phyloP scores from a whole-genome alignment of 2,329 filamentous ascomycete species.

The Aspergillus brunneoviolaceus region DNA sequence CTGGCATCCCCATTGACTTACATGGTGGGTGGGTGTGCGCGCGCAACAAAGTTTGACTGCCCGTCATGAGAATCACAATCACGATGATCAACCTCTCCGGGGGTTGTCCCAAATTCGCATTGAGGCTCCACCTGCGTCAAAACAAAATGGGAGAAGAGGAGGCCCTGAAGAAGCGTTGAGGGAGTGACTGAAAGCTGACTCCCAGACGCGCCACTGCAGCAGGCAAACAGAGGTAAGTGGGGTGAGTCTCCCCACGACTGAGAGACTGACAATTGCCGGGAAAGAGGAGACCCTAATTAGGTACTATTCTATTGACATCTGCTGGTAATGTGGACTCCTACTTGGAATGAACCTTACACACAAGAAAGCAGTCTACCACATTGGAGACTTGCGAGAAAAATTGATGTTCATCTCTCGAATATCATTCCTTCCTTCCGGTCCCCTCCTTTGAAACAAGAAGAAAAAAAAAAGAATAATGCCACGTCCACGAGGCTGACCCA shows the following conservation, averaged over 20 bases:
- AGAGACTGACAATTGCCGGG: not conserved
- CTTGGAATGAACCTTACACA: no score
- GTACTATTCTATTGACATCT: not conserved
- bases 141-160: not conserved
- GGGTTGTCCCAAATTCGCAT: not conserved
- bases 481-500: conserved; percentile 21
- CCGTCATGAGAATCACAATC: not conserved
- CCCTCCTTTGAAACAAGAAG: not conserved
- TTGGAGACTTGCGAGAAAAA: no score
- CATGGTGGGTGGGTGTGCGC: not conserved
- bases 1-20: not conserved
- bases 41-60: not conserved
- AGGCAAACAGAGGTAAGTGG: conserved; percentile 8
- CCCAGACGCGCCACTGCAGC: conserved; percentile 9
- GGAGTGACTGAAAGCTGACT: conserved; percentile 1
- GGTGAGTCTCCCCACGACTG: not conserved
- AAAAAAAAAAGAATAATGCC: conserved; percentile 16
- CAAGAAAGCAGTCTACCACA: not conserved
- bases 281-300: no score
- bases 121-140: not conserved
- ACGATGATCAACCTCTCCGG: not conserved
- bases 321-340: not conserved
- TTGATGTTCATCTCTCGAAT: not conserved
- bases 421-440: not conserved
- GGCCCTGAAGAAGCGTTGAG: conserved; percentile 5